phyloP scores from a whole-genome alignment of 2,329 filamentous ascomycete genomes.

The Beauveria sp. region DNA sequence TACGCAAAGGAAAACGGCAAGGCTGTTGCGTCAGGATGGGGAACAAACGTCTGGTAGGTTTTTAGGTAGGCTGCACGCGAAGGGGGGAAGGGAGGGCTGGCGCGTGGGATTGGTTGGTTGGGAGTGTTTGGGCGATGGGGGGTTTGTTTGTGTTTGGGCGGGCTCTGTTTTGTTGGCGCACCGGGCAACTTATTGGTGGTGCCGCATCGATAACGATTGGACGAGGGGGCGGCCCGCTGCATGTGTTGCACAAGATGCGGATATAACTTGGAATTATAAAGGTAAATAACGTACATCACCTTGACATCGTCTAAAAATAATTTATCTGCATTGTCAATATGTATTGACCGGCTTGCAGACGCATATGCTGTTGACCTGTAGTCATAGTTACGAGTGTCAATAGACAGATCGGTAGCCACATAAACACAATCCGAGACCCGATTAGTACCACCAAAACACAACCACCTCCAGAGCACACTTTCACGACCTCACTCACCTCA shows the following conservation, averaged over 20 bases:
- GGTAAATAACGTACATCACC: too few relatives aligned
- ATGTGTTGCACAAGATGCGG: background rate
- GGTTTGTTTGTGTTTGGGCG: slow-evolving; percentile 6
- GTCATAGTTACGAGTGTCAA: too few relatives aligned
- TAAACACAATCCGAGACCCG: too few relatives aligned
- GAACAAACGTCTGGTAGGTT: background rate
- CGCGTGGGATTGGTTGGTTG: slow-evolving; percentile 1
- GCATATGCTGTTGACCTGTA: background rate
- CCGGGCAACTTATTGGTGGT: background rate
- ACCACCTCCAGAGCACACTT: too few relatives aligned
- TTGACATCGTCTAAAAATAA: too few relatives aligned
- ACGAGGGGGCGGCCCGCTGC: background rate
- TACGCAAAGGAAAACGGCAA: background rate
- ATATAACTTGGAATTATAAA: background rate
- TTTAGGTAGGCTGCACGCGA: background rate
- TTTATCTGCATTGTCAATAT: background rate
- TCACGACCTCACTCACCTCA: too few relatives aligned
- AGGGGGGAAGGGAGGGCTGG: background rate
- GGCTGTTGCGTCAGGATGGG: background rate
- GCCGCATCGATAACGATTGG: slow-evolving; percentile 4
- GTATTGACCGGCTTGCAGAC: background rate
- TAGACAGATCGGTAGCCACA: too few relatives aligned
- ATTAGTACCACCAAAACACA: too few relatives aligned
- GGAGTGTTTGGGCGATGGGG: background rate
- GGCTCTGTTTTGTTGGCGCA: background rate